phyloP scores from a whole-genome alignment of 1,284 basidiomycete species.

The Naganishia sp. region DNA sequence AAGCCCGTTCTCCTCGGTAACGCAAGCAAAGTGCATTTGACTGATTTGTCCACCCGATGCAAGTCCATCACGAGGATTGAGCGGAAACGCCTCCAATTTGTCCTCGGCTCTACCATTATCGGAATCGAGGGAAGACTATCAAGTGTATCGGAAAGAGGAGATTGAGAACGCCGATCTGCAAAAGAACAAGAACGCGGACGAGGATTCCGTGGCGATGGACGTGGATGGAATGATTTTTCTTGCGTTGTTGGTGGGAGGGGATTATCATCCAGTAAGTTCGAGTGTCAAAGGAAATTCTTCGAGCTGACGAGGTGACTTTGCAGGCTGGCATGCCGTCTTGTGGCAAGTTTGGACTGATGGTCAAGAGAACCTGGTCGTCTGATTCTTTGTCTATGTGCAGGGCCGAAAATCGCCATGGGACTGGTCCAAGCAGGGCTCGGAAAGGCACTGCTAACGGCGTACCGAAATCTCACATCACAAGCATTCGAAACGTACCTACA shows the following conservation, averaged over 20 bases:
- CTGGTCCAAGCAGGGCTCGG: conserved; percentile 57
- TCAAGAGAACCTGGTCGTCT: neutral
- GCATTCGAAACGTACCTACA: conserved; percentile 52
- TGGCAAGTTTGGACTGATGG: conserved; percentile 39
- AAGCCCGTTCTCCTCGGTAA: conserved; percentile 38
- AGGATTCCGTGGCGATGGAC: conserved; percentile 58
- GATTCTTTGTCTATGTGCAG: conserved; percentile 34
- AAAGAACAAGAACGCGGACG: conserved; percentile 35
- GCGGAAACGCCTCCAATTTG: conserved; percentile 60
- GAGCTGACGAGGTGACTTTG: no score
- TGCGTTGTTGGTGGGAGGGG: conserved; percentile 82
- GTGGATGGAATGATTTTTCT: conserved; percentile 79
- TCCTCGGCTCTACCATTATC: conserved; percentile 62
- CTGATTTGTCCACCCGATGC: conserved; percentile 6
- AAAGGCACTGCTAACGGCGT: conserved; percentile 62
- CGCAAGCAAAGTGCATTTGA: conserved; percentile 24
- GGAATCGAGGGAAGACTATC: conserved; percentile 55
- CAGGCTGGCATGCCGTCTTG: conserved; percentile 42
- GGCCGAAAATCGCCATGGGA: conserved; percentile 52
- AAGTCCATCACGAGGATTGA: conserved; percentile 72
- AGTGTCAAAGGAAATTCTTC: no score
- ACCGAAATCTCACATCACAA: conserved; percentile 54
- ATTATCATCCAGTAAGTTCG: conserved; percentile 68
- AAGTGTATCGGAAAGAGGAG: conserved; percentile 63
- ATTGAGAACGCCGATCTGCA: conserved; percentile 56